Base-by-base conservation (phyloP, 768 basidiomycete genomes). In the Chalciporus sphaerocephalus region DNA sequence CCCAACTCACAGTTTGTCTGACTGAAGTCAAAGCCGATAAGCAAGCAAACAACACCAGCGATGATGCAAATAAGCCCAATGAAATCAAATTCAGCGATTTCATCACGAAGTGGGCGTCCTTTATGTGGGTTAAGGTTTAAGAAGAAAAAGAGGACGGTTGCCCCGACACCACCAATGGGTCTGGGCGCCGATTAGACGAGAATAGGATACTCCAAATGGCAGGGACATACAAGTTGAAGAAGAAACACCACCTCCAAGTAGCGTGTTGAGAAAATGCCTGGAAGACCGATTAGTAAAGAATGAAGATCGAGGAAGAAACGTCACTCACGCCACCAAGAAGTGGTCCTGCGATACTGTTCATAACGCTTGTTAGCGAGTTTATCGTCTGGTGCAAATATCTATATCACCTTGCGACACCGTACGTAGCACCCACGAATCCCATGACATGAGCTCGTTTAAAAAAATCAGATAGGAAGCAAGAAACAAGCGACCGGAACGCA, bases 191-290 rank as follows among this genome's bases (percentile, higher is more conserved):
- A 20, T 48, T 21, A 54, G 44, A 40, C 1, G 45, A 24, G 6
- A 4, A 32, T 3, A 33, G 1, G 4, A 6, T n/a, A 35, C 15
- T 4, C 5, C 20, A 24, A 24, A 2, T 5, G 23, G 4, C 28
- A 10, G 28, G 21, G n/a, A 50, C 79, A 45, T 58, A 83, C 84
- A 88, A 54, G 54, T 87, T 87, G 53, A 88, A 82, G 59, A 79
- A 86, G 65, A 88, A 88, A 59, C 84, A 86, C 89, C 89, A 91
- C 68, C 89, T 67, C 89, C 89, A 92, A 1, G 80, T 73, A 15
- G 81, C 81, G 57, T 86, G 82, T 57, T 89, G 80, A 0, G 87
- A 79, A 47, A 91, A 78, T 11, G 66, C 81, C 84, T 12, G 20
- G 28, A 35, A 22, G 22, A 15, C 7, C 44, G 44, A 45, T 50